A percentile compares a stretch with the other conserved stretches of the same genome.
These are phyloP conservation scores for Bretziella fagacearum DNA, from an alignment of 2,329 filamentous ascomycete species.

Conservation along the genomic window DNA sequence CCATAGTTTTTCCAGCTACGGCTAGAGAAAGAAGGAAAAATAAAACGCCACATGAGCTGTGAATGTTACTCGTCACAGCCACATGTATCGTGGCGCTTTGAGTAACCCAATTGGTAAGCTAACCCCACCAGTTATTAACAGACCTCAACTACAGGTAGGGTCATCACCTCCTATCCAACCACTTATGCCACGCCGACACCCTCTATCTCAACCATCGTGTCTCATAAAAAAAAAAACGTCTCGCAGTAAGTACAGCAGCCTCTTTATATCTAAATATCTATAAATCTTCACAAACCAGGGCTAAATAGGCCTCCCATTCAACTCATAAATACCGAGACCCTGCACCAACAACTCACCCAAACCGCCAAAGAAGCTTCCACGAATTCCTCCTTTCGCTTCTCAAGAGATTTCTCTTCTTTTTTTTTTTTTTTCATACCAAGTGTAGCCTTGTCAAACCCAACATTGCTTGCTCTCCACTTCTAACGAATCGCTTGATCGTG, in stretches of 20 bases:
- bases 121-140: neutral
- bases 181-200: too few relatives aligned
- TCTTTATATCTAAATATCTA: too few relatives aligned
- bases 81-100: constrained; percentile 4
- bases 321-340: neutral
- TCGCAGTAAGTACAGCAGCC: too few relatives aligned
- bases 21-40: constrained; percentile 7
- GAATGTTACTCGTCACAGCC: too few relatives aligned
- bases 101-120: neutral
- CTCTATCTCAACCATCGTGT: too few relatives aligned
- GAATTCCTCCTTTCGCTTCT: neutral
- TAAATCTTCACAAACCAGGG: too few relatives aligned
- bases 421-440: too few relatives aligned
- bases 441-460: neutral
- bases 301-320: too few relatives aligned
- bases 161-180: too few relatives aligned
- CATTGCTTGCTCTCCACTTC: neutral
- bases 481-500: constrained; percentile 2
- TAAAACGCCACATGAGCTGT: neutral
- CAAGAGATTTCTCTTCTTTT: neutral
- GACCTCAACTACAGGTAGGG: too few relatives aligned
- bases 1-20: neutral
- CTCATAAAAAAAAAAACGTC: too few relatives aligned
- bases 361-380: neutral
- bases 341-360: neutral